A percentile compares a stretch with the other conserved stretches of the same genome.
phyloP scores from a whole-genome alignment of 768 basidiomycete species.

The Phlegmacium glaucopus region DNA sequence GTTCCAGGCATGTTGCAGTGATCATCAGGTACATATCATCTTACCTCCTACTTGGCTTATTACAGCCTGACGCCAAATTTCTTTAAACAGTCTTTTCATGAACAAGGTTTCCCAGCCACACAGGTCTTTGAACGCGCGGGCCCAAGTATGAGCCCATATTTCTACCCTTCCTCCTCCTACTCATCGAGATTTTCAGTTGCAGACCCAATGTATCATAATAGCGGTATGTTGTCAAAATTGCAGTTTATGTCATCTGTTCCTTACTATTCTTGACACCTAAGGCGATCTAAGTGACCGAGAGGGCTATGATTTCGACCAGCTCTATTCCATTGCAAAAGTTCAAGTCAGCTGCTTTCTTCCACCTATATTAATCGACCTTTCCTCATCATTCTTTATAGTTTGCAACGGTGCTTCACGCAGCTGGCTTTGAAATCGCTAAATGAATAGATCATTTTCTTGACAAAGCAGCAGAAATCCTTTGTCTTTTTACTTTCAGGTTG shows the following conservation, averaged over 20 bases:
- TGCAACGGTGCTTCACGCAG: slow-evolving; percentile 65
- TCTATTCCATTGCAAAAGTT: slow-evolving; percentile 83
- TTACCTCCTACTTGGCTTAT: neutral
- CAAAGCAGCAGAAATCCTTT: too few relatives aligned
- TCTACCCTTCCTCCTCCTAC: neutral
- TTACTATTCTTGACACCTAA: slow-evolving; percentile 14
- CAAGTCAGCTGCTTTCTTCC: slow-evolving; percentile 47
- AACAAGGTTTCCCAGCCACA: slow-evolving; percentile 82
- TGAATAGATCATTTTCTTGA: too few relatives aligned
- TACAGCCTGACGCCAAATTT: neutral
- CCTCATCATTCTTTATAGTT: slow-evolving; percentile 39
- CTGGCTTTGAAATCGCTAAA: slow-evolving; percentile 47
- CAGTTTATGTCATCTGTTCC: neutral
- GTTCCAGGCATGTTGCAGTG: slow-evolving; percentile 79
- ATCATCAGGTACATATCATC: slow-evolving; percentile 61
- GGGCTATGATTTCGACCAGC: slow-evolving; percentile 81
- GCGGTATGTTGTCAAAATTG: slow-evolving; percentile 40
- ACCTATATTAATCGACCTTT: neutral
- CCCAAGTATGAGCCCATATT: slow-evolving; percentile 40
- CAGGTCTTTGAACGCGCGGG: slow-evolving; percentile 89
- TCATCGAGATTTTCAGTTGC: slow-evolving; percentile 44
- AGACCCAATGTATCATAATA: slow-evolving; percentile 90
- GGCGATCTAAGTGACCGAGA: slow-evolving; percentile 78
- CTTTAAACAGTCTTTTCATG: slow-evolving; percentile 62
- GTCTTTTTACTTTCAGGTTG: too few relatives aligned